These are phyloP conservation scores for Soucietia sequanensis DNA, from an alignment of 805 yeast species.

Conservation along the genomic window DNA sequence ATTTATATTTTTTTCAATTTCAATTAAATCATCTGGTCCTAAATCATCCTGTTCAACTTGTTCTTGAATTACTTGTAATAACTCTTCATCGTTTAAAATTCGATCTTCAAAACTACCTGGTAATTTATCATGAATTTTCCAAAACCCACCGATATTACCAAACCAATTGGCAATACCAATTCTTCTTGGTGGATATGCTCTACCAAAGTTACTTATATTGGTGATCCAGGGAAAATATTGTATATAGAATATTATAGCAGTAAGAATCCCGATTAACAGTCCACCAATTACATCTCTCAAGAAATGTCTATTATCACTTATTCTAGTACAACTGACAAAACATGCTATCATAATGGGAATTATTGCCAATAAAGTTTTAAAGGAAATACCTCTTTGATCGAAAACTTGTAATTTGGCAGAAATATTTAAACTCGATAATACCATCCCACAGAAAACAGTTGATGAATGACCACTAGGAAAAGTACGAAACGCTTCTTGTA, in stretches of 20 bases:
- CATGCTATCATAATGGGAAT: constrained; percentile 36
- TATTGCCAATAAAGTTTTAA: constrained; percentile 28
- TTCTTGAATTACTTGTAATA: constrained; percentile 2
- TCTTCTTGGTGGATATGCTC: constrained; percentile 46
- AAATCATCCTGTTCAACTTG: constrained; percentile 1
- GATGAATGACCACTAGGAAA: constrained; percentile 32
- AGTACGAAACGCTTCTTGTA: constrained; percentile 25
- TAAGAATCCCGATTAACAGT: constrained; percentile 30
- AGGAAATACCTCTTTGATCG: constrained; percentile 33
- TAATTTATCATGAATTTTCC: constrained; percentile 29
- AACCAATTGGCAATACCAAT: constrained; percentile 23
- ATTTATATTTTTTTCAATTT: constrained; percentile 5
- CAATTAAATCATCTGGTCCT: not conserved
- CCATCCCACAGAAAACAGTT: constrained; percentile 30
- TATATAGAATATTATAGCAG: constrained; percentile 34
- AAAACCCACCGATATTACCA: constrained; percentile 32
- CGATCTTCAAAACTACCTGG: constrained; percentile 25
- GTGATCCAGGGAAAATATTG: constrained; percentile 42
- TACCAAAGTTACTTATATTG: constrained; percentile 27
- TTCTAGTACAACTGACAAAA: constrained; percentile 37
- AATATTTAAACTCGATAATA: constrained; percentile 31
- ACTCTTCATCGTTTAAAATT: constrained; percentile 10
- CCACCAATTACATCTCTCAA: constrained; percentile 41
- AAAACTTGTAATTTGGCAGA: constrained; percentile 33
- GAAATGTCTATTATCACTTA: constrained; percentile 50